Evolutionary conservation across 2,329 filamentous ascomycete species (phyloP).

Genomic region (Geosmithia flava): DNA sequence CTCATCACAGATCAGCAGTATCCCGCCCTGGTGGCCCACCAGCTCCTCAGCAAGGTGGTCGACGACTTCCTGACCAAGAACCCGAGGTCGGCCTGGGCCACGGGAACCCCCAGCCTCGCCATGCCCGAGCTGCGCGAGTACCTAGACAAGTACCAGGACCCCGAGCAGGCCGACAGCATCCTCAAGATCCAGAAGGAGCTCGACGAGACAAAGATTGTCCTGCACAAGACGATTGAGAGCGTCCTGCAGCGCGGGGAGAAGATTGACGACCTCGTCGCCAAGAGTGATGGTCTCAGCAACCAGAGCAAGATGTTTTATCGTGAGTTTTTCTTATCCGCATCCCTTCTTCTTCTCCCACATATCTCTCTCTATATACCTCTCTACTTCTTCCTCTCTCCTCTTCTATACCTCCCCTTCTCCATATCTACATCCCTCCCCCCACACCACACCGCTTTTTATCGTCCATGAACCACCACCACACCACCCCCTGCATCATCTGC

Average conservation of each 20-base stretch:
- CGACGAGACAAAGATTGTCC: constrained; percentile 92
- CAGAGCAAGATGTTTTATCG: constrained; percentile 99
- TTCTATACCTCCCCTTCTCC: neutral
- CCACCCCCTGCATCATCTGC: too few species aligned
- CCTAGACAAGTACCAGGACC: constrained; percentile 65
- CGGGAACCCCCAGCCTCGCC: constrained; percentile 36
- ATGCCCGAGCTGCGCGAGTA: constrained; percentile 75
- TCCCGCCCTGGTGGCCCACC: constrained; percentile 68
- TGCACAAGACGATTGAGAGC: constrained; percentile 93
- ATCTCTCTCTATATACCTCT: neutral
- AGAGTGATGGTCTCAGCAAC: constrained; percentile 80
- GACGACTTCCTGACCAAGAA: constrained; percentile 76
- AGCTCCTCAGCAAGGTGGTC: constrained; percentile 72
- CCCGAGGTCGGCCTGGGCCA: constrained; percentile 56
- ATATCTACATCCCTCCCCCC: neutral
- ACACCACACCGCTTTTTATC: too few species aligned
- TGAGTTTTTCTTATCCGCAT: constrained; percentile 32
- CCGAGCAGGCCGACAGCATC: constrained; percentile 80
- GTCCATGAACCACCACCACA: too few species aligned
- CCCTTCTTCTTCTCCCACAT: neutral
- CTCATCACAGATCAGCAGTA: constrained; percentile 70
- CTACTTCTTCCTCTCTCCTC: neutral
- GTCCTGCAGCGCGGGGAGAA: constrained; percentile 86
- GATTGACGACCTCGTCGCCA: constrained; percentile 85
- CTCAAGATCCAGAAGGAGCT: constrained; percentile 94